These are phyloP conservation scores for Phytophthora cryptogea DNA, from an alignment of 352 stramenopile species.

Conservation along the genomic window DNA sequence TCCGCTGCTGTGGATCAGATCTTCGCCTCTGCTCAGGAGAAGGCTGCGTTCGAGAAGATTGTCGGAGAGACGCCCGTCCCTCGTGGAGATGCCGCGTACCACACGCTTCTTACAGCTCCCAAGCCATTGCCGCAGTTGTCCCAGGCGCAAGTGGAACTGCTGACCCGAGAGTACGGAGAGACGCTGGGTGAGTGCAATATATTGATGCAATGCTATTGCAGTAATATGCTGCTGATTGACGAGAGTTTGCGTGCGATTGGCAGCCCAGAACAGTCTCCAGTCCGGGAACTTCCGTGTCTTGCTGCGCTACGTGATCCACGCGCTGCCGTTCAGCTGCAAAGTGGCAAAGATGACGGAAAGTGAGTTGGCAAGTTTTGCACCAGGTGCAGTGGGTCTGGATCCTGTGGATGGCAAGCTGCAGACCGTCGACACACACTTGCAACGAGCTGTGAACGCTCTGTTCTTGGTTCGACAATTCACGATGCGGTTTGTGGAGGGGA, in stretches of 20 bases:
- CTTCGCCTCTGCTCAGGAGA: slow-evolving; percentile 57
- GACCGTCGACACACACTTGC: slow-evolving; percentile 47
- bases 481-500: slow-evolving; percentile 75
- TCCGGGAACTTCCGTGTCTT: slow-evolving; percentile 83
- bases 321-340: slow-evolving; percentile 57
- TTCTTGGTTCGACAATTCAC: slow-evolving; percentile 77
- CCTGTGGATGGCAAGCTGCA: slow-evolving; percentile 38
- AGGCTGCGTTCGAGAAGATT: slow-evolving; percentile 75
- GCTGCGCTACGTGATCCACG: slow-evolving; percentile 60
- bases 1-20: slow-evolving; percentile 27
- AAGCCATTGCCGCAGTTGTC: slow-evolving; percentile 56
- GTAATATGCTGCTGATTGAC: slow-evolving; percentile 4
- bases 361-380: slow-evolving; percentile 46
- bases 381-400: slow-evolving; percentile 12
- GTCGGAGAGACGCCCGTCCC: slow-evolving; percentile 52
- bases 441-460: slow-evolving; percentile 67
- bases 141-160: slow-evolving; percentile 56
- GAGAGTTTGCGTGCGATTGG: background rate
- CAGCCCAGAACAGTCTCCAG: slow-evolving; percentile 67
- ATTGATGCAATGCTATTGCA: slow-evolving; percentile 7
- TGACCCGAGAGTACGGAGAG: slow-evolving; percentile 69
- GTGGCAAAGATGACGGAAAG: slow-evolving; percentile 61
- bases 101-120: slow-evolving; percentile 44
- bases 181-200: slow-evolving; percentile 46
- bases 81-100: slow-evolving; percentile 59